These are phyloP conservation scores for Kwoniella sp. DNA, from an alignment of 768 basidiomycete species.

Conservation along the genomic window DNA sequence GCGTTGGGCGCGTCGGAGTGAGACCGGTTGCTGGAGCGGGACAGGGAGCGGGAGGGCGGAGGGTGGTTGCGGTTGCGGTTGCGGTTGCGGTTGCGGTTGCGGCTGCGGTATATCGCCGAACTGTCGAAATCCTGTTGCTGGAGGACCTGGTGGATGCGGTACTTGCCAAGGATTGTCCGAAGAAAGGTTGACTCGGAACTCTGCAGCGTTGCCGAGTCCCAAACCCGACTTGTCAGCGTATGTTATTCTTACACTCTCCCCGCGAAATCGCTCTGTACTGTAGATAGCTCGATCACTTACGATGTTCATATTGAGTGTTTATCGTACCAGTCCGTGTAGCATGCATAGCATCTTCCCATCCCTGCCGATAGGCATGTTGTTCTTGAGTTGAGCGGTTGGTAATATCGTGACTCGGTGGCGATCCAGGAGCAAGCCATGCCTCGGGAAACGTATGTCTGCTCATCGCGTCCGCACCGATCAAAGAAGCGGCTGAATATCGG, in stretches of 20 bases:
- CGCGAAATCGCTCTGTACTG: too few species aligned
- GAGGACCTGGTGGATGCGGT: background rate
- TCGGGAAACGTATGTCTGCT: background rate
- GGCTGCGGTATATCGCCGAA: background rate
- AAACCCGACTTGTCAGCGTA: too few species aligned
- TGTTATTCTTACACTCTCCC: too few species aligned
- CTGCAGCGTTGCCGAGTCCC: background rate
- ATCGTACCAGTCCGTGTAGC: background rate
- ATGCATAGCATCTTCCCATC: background rate
- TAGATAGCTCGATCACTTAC: background rate
- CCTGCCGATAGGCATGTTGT: background rate
- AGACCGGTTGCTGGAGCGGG: background rate
- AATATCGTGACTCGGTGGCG: background rate
- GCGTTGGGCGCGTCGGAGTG: slow-evolving; percentile 1
- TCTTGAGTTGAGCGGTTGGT: background rate
- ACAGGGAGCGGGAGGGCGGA: background rate
- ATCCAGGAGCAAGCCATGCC: background rate
- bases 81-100: background rate
- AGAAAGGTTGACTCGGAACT: background rate
- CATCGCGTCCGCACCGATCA: background rate
- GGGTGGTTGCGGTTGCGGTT: background rate
- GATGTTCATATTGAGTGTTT: background rate
- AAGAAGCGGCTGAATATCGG: background rate
- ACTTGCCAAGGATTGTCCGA: background rate
- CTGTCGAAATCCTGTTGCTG: background rate